Evolutionary conservation across 192 early-diverging fungal species (phyloP).

Genomic region (Mortierella hygrophila): DNA sequence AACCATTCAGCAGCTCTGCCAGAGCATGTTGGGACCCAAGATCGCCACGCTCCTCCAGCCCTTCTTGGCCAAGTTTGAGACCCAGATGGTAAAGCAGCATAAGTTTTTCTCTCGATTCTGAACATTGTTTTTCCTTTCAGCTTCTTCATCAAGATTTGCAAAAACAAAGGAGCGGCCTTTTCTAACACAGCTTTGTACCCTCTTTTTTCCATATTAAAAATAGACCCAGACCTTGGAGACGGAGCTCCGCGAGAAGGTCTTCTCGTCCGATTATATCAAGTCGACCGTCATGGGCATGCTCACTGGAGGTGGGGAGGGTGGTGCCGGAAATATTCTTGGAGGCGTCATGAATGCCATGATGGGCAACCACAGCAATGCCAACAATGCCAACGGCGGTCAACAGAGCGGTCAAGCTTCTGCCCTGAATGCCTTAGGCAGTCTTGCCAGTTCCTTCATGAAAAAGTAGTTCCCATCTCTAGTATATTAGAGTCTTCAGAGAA

Average conservation of each 20-base stretch:
- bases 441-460: slow-evolving; percentile 31
- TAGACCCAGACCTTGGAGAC: slow-evolving; percentile 29
- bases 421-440: slow-evolving; percentile 14
- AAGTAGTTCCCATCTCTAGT: background rate
- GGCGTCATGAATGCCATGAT: slow-evolving; percentile 19
- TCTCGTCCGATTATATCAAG: slow-evolving; percentile 50
- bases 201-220: background rate
- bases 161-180: background rate
- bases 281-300: slow-evolving; percentile 28
- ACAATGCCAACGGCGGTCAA: background rate
- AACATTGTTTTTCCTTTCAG: background rate
- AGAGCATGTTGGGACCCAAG: slow-evolving; percentile 39
- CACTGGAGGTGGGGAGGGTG: slow-evolving; percentile 16
- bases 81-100: slow-evolving; percentile 31
- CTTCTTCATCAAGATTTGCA: background rate
- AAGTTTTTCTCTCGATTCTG: background rate
- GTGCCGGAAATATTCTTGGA: slow-evolving; percentile 14
- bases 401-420: background rate
- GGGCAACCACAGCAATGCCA: background rate
- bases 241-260: slow-evolving; percentile 46
- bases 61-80: slow-evolving; percentile 42
- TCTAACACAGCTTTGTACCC: background rate
- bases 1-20: slow-evolving; percentile 31
- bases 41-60: slow-evolving; percentile 32
- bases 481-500: background rate